Evolutionary conservation across 345 rosid species (phyloP).

Genomic region (Eucalyptus cloeziana): DNA sequence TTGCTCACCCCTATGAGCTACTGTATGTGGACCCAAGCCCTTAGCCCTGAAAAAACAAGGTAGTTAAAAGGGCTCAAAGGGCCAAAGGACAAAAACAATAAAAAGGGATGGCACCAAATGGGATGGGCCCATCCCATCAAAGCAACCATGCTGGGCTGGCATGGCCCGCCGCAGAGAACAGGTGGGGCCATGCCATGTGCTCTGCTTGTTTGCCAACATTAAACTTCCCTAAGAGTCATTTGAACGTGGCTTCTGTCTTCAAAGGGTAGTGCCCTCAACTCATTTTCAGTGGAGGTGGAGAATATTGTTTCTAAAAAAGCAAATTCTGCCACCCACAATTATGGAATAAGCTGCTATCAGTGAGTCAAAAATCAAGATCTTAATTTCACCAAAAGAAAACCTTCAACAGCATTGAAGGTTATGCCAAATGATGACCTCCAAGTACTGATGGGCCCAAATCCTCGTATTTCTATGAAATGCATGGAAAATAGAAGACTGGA

Average conservation of each 20-base stretch:
- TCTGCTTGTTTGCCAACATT: background rate
- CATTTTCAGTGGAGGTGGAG: background rate
- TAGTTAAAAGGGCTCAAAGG: background rate
- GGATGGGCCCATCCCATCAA: background rate
- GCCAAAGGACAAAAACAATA: background rate
- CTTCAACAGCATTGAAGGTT: background rate
- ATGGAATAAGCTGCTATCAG: background rate
- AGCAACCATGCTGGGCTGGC: background rate
- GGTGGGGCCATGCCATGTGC: background rate
- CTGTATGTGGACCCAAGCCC: background rate
- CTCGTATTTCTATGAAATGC: background rate
- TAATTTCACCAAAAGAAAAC: background rate
- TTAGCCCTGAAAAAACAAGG: background rate
- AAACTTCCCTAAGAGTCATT: background rate
- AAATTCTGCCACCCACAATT: background rate
- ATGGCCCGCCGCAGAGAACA: background rate
- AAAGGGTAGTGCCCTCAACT: background rate
- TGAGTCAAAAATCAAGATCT: background rate
- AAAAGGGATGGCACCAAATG: background rate
- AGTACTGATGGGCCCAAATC: background rate
- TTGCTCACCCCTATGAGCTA: background rate
- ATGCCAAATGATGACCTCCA: background rate
- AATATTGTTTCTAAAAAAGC: background rate
- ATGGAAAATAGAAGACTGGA: background rate
- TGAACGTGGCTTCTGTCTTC: background rate